Conservation (phyloP, 768 basidiomycete genomes). For the Amanita muscaria region DNA sequence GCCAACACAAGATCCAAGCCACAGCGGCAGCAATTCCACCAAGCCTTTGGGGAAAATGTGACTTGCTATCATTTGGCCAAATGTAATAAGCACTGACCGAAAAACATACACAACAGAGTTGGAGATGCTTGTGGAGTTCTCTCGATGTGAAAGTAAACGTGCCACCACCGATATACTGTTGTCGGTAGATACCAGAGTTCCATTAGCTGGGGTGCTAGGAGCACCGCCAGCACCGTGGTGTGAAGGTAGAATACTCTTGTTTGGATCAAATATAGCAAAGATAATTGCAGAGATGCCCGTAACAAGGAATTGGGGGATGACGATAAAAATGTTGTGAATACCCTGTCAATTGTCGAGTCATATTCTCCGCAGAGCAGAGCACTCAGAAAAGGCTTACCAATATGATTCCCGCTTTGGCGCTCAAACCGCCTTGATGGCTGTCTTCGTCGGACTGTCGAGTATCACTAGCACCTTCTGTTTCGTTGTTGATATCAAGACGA, state of each 20-base stretch:
- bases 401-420: conserved; percentile 84
- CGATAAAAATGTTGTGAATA: conserved; percentile 92
- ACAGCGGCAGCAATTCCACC: conserved; percentile 29
- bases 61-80: not conserved
- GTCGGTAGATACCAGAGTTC: not conserved
- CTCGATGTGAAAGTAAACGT: conserved; percentile 4
- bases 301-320: conserved; percentile 90
- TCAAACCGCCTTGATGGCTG: conserved; percentile 32
- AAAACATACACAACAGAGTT: conserved; percentile 80
- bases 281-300: conserved; percentile 79
- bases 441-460: not conserved
- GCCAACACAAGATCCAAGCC: conserved; percentile 23
- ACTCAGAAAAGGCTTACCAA: conserved; percentile 40
- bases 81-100: conserved; percentile 35
- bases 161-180: not conserved
- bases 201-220: conserved; percentile 8
- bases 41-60: conserved; percentile 29
- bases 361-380: not conserved
- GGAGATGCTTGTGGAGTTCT: conserved; percentile 20
- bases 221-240: conserved; percentile 13
- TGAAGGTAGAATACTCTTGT: conserved; percentile 33
- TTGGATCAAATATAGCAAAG: conserved; percentile 78
- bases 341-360: conserved; percentile 40
- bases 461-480: not conserved
- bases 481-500: conserved; percentile 10